A percentile compares a stretch with the other conserved stretches of the same genome.
phyloP scores from a whole-genome alignment of 2,329 filamentous ascomycete species.

The Aspergillus candidus region DNA sequence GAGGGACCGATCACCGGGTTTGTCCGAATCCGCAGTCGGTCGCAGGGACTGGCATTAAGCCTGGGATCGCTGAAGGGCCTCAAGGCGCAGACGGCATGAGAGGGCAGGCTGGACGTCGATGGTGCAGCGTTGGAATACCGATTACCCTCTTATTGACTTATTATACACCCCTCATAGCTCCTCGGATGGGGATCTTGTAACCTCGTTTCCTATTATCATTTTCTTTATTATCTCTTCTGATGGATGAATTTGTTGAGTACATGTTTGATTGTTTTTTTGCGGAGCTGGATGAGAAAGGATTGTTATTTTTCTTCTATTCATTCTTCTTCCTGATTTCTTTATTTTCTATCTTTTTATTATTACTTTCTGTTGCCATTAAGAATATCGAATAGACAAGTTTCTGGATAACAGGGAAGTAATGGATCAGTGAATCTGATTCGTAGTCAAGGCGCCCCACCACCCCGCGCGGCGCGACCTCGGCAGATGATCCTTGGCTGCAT shows the following conservation, averaged over 20 bases:
- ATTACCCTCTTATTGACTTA: conserved; percentile 25
- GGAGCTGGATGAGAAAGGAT: conserved; percentile 23
- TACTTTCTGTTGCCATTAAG: too few relatives aligned
- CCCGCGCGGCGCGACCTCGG: too few relatives aligned
- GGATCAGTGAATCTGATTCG: too few relatives aligned
- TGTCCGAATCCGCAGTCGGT: conserved; percentile 94
- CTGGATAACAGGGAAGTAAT: too few relatives aligned
- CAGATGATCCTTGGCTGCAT: too few relatives aligned
- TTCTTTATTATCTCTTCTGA: conserved; percentile 17
- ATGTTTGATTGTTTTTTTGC: conserved; percentile 16
- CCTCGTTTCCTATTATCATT: conserved; percentile 11
- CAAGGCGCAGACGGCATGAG: conserved; percentile 57
- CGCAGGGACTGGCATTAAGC: conserved; percentile 88
- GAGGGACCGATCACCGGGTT: conserved; percentile 95
- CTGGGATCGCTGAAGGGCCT: conserved; percentile 90
- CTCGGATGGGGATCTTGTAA: conserved; percentile 13
- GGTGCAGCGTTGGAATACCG: conserved; percentile 22
- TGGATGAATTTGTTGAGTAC: conserved; percentile 27
- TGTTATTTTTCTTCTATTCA: conserved; percentile 7
- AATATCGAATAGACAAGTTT: too few relatives aligned
- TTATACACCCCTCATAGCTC: conserved; percentile 13
- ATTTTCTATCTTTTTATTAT: background rate
- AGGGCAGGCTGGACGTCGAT: conserved; percentile 23
- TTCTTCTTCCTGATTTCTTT: conserved; percentile 5
- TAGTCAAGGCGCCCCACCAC: too few relatives aligned